phyloP scores from a whole-genome alignment of 1,284 basidiomycete species.

The Apiotrichum siamense region DNA sequence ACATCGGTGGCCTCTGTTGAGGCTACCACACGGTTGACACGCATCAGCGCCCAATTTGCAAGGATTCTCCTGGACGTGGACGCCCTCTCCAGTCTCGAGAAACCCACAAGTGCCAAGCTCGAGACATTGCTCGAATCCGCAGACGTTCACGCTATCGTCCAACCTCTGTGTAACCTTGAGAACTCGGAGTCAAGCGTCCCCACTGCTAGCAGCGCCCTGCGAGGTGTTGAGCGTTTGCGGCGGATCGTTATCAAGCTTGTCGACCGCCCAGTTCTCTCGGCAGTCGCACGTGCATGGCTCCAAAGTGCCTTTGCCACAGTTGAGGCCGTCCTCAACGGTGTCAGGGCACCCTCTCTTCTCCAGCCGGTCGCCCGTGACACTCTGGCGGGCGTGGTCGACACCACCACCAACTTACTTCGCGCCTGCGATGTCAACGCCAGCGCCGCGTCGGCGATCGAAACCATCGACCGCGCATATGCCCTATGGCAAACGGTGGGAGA shows the following conservation, averaged over 20 bases:
- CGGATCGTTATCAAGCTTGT: slow-evolving; percentile 19
- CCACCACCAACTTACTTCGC: slow-evolving; percentile 5
- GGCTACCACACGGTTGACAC: background rate
- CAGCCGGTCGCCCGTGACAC: background rate
- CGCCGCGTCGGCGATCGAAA: background rate
- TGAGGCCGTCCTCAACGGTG: slow-evolving; percentile 3
- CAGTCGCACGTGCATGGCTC: slow-evolving; percentile 13
- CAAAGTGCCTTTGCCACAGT: background rate
- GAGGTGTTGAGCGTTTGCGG: slow-evolving; percentile 21
- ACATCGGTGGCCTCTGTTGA: background rate
- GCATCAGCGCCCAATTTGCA: background rate
- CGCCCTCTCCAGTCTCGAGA: background rate
- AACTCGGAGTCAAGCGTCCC: background rate
- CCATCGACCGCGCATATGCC: slow-evolving; percentile 3
- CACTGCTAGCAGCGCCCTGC: background rate
- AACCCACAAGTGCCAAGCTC: background rate
- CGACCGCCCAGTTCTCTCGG: background rate
- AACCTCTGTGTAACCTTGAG: slow-evolving; percentile 3
- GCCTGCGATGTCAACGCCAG: slow-evolving; percentile 2
- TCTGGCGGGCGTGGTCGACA: slow-evolving; percentile 9
- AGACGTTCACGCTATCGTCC: background rate
- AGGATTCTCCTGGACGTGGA: slow-evolving; percentile 3
- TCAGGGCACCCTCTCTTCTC: background rate
- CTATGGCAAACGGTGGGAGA: background rate
- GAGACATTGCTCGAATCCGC: background rate